Evolutionary conservation across 2,329 filamentous ascomycete species (phyloP).

Genomic region (Phialocephala sp.): DNA sequence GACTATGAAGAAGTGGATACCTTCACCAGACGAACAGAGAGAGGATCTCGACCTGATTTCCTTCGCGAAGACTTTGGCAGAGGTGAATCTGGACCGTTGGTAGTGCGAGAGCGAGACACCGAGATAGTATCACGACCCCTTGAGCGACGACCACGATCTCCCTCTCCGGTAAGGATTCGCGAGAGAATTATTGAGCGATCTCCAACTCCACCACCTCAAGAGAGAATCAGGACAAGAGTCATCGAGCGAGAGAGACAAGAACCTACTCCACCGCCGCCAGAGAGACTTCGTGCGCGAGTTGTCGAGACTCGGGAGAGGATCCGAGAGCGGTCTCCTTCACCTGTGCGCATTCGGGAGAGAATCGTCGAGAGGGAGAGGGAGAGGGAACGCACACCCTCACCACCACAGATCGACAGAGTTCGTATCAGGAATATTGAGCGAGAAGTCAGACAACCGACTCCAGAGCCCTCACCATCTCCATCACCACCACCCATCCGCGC

Average conservation of each 20-base stretch:
- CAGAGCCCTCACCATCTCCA: conserved; percentile 38
- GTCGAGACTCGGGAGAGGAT: conserved; percentile 40
- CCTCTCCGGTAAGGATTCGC: conserved; percentile 37
- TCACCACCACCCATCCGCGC: conserved; percentile 59
- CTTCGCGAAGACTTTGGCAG: conserved; percentile 40
- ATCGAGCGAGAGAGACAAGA: conserved; percentile 38
- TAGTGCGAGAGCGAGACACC: conserved; percentile 40
- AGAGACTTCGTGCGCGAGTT: conserved; percentile 39
- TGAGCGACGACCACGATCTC: conserved; percentile 40
- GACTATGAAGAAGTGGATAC: conserved; percentile 40
- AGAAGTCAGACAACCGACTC: conserved; percentile 30
- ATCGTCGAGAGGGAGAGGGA: conserved; percentile 38
- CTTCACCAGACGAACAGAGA: conserved; percentile 35
- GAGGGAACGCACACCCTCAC: conserved; percentile 38
- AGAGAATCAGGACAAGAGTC: conserved; percentile 33
- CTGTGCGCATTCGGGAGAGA: conserved; percentile 39
- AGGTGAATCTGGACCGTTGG: conserved; percentile 37
- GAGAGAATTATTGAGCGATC: conserved; percentile 40
- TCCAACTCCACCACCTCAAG: conserved; percentile 25
- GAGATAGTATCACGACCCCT: conserved; percentile 37
- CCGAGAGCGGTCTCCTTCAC: conserved; percentile 38
- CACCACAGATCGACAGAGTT: conserved; percentile 38
- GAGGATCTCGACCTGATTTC: conserved; percentile 39
- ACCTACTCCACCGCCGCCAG: conserved; percentile 35
- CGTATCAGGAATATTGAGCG: conserved; percentile 39